Percentiles rank a stretch among this genome's conserved stretches.
These are phyloP conservation scores for Lasiosphaeria miniovina DNA, from an alignment of 495 filamentous ascomycete genomes.

Conservation along the genomic window DNA sequence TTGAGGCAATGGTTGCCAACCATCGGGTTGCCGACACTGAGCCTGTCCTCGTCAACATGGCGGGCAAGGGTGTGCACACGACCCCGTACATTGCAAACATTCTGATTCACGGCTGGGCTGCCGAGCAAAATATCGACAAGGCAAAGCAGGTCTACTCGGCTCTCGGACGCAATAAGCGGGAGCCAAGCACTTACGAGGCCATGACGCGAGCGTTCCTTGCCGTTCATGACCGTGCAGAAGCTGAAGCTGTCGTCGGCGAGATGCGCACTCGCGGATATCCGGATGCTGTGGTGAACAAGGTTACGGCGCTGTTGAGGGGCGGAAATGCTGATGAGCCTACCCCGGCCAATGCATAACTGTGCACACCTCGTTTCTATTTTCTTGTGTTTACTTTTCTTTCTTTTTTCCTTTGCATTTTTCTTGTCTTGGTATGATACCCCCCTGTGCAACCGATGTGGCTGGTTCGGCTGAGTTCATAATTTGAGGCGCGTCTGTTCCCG, in stretches of 20 bases:
- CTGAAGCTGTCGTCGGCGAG: conserved; percentile 77
- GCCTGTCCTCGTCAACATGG: conserved; percentile 71
- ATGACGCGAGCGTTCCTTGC: conserved; percentile 94
- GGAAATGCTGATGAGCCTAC: conserved; percentile 35
- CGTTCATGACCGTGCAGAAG: conserved; percentile 70
- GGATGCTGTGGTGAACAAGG: conserved; percentile 83
- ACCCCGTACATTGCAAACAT: conserved; percentile 99
- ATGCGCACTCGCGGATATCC: conserved; percentile 91
- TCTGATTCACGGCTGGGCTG: conserved; percentile 96
- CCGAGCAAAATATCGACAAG: conserved; percentile 74
- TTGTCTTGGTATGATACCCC: conserved; percentile 24
- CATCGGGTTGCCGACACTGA: conserved; percentile 76
- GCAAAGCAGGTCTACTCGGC: conserved; percentile 74
- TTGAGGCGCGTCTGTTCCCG: not conserved
- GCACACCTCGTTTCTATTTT: conserved; percentile 2
- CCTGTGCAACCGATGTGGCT: conserved; percentile 12
- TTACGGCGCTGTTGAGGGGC: conserved; percentile 81
- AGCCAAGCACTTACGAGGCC: conserved; percentile 98
- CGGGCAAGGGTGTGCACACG: conserved; percentile 66
- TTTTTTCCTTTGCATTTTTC: conserved; percentile 8
- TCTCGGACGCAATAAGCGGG: conserved; percentile 70
- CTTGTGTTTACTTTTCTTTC: not conserved
- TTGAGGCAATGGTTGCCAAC: conserved; percentile 96
- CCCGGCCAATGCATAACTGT: conserved; percentile 7
- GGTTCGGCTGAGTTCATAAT: conserved; percentile 1